Evolutionary conservation across 129 eudicot species (phyloP), one percentile per base, ranked within the genome.

Genomic region (Chrysanthemum makinoi): DNA sequence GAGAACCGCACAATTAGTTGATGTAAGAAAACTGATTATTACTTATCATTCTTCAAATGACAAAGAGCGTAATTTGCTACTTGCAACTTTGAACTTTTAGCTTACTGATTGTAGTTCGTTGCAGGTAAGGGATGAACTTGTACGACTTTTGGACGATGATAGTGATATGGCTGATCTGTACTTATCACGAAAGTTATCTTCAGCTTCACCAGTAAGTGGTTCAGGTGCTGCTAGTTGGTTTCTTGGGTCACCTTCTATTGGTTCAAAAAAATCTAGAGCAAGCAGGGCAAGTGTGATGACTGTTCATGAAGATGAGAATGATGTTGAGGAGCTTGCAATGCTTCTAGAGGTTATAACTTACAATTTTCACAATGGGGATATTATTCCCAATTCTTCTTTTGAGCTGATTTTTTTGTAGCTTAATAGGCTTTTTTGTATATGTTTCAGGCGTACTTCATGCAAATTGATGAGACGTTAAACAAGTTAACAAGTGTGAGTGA

Each of bases 161-260:
- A 96, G 89, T 65, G 98, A 92, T 39, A 92, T 92, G 98, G 95
- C 96, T 6, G 96, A 92, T 66, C 89, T 92, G 28, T 91, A 91
- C 75, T 75, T 91, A 79, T 86, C 98, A 5, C 75, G 98, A 62
- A 91, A 91, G 78, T 52, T 84, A 77, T 84, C 81, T 57, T 78
- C 87, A 24, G 80, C 84, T 54, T 85, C 98, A 9, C 95, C 95
- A 33, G 75, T 86, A 17, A 91, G 91, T 73, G 93, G 86, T 60
- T 92, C 96, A 0, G 92, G 87, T 69, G 88, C 85, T 30, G 87
- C 89, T 18, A 79, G 80, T 83, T 91, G 89, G 89, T 86, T 83
- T 75, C 72, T 66, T 72, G 85, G 81, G 35, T 91, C 97, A 0
- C 96, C 97, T 62, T 86, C 90, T 5, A 82, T 91, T 3, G 88